These are phyloP conservation scores for Oryza officinalis DNA, from an alignment of 176 grass and related monocot genomes.

Conservation along the genomic window DNA sequence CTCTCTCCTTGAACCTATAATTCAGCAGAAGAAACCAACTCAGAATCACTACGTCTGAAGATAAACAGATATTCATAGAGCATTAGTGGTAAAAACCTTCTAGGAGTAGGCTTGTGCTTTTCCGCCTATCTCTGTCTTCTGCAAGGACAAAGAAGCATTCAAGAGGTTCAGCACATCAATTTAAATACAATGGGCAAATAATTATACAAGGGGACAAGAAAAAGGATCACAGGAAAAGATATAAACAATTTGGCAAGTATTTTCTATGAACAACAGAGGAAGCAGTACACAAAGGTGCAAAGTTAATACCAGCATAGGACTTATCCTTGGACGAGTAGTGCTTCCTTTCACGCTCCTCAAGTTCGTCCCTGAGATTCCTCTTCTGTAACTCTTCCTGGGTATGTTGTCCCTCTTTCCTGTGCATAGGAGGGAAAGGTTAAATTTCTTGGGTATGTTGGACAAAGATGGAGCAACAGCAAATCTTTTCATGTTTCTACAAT, in stretches of 20 bases:
- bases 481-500: not conserved
- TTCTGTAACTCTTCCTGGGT: conserved; percentile 94
- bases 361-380: conserved; percentile 86
- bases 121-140: conserved; percentile 91
- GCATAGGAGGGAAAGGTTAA: not conserved
- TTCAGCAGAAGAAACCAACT: conserved; percentile 30
- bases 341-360: conserved; percentile 88
- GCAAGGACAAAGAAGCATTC: conserved; percentile 24
- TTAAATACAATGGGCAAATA: not conserved
- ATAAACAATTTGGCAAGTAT: not conserved
- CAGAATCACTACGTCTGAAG: not conserved
- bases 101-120: conserved; percentile 68
- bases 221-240: not conserved
- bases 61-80: not conserved
- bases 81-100: conserved; percentile 56
- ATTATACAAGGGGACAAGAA: not conserved
- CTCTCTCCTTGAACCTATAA: conserved; percentile 73
- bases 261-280: not conserved
- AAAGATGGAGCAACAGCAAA: not conserved
- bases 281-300: not conserved
- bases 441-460: not conserved
- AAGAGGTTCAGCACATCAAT: conserved; percentile 10
- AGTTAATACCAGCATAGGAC: conserved; percentile 64
- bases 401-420: conserved; percentile 92
- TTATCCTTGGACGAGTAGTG: conserved; percentile 95